Base-by-base conservation (phyloP, 2,329 filamentous ascomycete genomes). In the Claviceps spartinae region DNA sequence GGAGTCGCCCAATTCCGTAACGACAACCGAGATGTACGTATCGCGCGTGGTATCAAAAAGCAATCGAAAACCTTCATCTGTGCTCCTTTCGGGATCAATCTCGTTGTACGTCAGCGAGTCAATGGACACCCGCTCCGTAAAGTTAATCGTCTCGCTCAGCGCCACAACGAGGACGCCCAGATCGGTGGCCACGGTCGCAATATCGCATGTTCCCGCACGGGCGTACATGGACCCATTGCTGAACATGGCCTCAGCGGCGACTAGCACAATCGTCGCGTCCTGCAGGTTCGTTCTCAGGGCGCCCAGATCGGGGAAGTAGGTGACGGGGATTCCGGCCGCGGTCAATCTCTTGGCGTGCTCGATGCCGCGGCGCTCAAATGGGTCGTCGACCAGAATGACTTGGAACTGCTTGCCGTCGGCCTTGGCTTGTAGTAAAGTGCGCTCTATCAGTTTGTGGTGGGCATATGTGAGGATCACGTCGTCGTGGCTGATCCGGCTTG, bases 61-160 rank as follows among this genome's bases (percentile, higher is more conserved):
- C 54, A 96, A 76, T 18, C 78, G 68, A 63, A 81, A 79, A 3
- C 67, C 69, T 41, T 72, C 71, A 18, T 70, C 68, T 16, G 74
- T 71, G 69, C 69, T 88, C 75, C 67, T 85, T 80, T 68, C 88
- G 62, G 66, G 90, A 77, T 69, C 89, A 56, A 96, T 84, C 72
- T 98, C 93, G 66, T 98, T 98, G 62, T 88, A 84, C 43, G 93
- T 91, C 58, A 97, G 87, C 24, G 88, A 91, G 69, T 97, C 93
- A 14, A 94, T 81, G 6, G 88, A 86, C 11, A 96, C 88, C 53
- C 88, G 84, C 83, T 71, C 78, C 34, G 61, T 93, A 66, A 97
- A 96, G 69, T 97, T 98, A 71, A 97, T 83, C 4, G 86, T 93
- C 71, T 97, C 91, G 67, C 88, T 95, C 54, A 94, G 85, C 3